Base-by-base conservation (phyloP, 1,139 yeast species). In the Lodderomyces pseudojiufengensis region DNA sequence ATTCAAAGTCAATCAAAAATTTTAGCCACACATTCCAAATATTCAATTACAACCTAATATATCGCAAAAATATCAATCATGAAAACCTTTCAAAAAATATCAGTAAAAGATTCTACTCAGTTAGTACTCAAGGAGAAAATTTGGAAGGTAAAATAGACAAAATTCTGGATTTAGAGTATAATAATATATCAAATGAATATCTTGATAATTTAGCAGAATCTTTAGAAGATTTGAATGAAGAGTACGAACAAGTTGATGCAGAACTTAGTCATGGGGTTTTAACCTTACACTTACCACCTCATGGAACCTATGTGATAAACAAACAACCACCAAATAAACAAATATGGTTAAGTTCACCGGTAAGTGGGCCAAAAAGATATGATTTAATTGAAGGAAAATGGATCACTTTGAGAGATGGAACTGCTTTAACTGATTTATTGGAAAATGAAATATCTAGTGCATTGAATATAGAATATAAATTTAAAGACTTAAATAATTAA, bases 241-340 rank as follows among this genome's bases (percentile, higher is more conserved):
- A 62, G 2, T 59, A 66, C 33, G 79, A 82, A 5, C 74, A 74
- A 28, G 61, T 84, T 9, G 96, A 88, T 47, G 78, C 80, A n/a
- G 97, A 88, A 49, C 72, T 83, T 41, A 71, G 79, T 54, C 90
- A 84, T 42, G 97, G 97, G 3, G 95, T 88, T 9, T 61, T 88
- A 63, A 80, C 90, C 3, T 58, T 88, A 42, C 72, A 69, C 3
- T 55, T 84, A 24, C 84, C 87, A 2, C 73, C 78, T 2, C 63
- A 68, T 25, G 96, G 96, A 2, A 76, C 90, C 2, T 88, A 88
- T 55, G 95, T 88, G 24, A 80, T 90, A 49, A 90, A 88, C 63
- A 86, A 86, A 54, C 96, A 90, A 61, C 96, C 97, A 1, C 95
- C 96, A 2, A 88, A 86, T 59, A 82, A 83, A 58, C 97, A 88